These are phyloP conservation scores for Herpotrichia juniperi DNA, from an alignment of 2,329 filamentous ascomycete genomes.

Conservation along the genomic window DNA sequence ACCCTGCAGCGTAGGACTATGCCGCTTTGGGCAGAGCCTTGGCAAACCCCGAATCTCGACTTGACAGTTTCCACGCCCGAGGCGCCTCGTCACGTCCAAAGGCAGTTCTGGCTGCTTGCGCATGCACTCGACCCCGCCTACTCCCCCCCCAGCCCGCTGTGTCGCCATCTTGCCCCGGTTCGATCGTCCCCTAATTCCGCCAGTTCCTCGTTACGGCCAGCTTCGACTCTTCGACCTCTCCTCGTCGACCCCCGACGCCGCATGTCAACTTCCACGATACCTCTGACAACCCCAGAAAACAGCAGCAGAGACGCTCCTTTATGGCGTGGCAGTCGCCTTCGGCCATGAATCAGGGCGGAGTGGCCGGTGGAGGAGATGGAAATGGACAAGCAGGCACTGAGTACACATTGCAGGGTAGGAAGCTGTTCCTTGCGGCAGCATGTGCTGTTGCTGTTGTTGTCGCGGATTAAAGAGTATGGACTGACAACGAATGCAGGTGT, in stretches of 20 bases:
- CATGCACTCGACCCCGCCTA: conserved; percentile 10
- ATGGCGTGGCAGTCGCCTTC: conserved; percentile 77
- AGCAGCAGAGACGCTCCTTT: conserved; percentile 25
- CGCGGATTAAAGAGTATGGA: conserved; percentile 7
- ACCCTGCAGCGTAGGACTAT: no score
- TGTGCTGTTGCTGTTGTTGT: neutral
- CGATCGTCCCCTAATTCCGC: conserved; percentile 22
- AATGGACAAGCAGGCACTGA: conserved; percentile 67
- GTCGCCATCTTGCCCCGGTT: conserved; percentile 8
- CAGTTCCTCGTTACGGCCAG: conserved; percentile 35
- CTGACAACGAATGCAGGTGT: conserved; percentile 67
- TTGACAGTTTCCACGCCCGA: conserved; percentile 1
- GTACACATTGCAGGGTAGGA: conserved; percentile 73
- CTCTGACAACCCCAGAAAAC: conserved; percentile 14
- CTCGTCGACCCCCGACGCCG: conserved; percentile 18
- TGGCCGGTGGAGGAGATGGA: conserved; percentile 55
- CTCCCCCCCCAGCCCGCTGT: neutral
- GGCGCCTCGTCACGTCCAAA: neutral
- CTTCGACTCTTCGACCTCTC: conserved; percentile 27
- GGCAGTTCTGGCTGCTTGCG: conserved; percentile 7
- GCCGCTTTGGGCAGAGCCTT: no score
- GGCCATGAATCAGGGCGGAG: conserved; percentile 64
- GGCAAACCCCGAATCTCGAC: neutral
- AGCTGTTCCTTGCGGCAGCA: conserved; percentile 7
- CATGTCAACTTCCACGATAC: conserved; percentile 25